Evolutionary conservation across 441 rosid genomes (phyloP).

Genomic region (Daphne laureola): DNA sequence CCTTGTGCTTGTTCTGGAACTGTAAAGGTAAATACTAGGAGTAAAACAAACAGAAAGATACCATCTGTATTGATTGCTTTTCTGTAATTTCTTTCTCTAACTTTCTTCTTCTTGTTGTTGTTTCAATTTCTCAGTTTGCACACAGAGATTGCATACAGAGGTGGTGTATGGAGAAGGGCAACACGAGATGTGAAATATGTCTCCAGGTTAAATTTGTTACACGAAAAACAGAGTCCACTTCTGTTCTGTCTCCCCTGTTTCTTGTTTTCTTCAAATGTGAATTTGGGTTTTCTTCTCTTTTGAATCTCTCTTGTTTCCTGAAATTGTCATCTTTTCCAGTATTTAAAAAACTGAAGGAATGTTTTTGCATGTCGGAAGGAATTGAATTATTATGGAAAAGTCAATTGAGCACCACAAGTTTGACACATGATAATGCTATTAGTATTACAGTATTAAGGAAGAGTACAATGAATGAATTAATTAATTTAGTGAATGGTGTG

Average conservation of each 20-base stretch:
- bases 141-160: constrained; percentile 95
- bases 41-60: too few relatives aligned
- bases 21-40: constrained; percentile 77
- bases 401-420: too few relatives aligned
- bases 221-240: background rate
- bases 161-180: constrained; percentile 95
- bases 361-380: too few relatives aligned
- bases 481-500: background rate
- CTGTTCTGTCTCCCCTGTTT: background rate
- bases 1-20: constrained; percentile 97
- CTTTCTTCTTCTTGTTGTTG: background rate
- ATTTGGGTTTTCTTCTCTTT: background rate
- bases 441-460: too few relatives aligned
- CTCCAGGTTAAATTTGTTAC: constrained; percentile 52
- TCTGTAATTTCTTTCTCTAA: background rate
- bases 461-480: too few relatives aligned
- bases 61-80: background rate
- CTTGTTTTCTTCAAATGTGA: too few relatives aligned
- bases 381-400: too few relatives aligned
- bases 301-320: background rate
- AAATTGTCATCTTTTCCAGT: background rate
- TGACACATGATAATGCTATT: too few relatives aligned
- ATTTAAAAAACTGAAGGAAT: too few relatives aligned
- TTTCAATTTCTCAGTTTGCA: constrained; percentile 46
- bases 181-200: constrained; percentile 84